phyloP scores from a whole-genome alignment of 1,284 basidiomycete genomes.

The Ustilago trichophora region DNA sequence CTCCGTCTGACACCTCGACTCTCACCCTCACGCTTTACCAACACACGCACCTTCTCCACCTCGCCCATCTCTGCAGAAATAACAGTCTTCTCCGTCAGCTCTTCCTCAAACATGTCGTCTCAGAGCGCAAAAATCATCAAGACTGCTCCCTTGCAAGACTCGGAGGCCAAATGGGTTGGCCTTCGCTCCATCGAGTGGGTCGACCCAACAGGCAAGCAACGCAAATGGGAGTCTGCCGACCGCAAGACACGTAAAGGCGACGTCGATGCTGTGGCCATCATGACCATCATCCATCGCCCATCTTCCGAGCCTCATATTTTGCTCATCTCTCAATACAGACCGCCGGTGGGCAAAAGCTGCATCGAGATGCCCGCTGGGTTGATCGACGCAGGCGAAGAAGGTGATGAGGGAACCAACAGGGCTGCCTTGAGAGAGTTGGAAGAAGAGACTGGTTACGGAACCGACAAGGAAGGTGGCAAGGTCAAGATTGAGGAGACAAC shows the following conservation, averaged over 20 bases:
- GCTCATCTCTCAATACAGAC: conserved; percentile 60
- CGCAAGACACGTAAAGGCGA: conserved; percentile 62
- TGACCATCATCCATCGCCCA: conserved; percentile 59
- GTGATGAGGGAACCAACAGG: conserved; percentile 53
- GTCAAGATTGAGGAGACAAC: conserved; percentile 52
- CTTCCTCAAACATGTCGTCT: conserved; percentile 37
- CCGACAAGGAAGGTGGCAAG: conserved; percentile 43
- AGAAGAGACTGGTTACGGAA: conserved; percentile 65
- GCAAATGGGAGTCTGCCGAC: conserved; percentile 64
- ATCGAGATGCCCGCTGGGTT: conserved; percentile 66
- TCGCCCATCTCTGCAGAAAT: not conserved
- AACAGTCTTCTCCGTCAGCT: conserved; percentile 8
- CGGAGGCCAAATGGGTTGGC: conserved; percentile 62
- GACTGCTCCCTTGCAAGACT: conserved; percentile 40
- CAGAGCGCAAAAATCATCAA: conserved; percentile 43
- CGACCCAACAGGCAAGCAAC: conserved; percentile 59
- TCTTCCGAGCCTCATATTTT: conserved; percentile 52
- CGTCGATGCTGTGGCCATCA: conserved; percentile 64
- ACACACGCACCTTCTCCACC: conserved; percentile 3
- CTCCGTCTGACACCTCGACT: not conserved
- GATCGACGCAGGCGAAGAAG: conserved; percentile 62
- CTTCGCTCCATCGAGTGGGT: conserved; percentile 62
- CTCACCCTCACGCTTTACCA: not conserved
- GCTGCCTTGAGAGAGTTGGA: conserved; percentile 60
- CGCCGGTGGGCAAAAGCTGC: conserved; percentile 53